Conservation (phyloP, 1,284 basidiomycete genomes). For the Stereum hirsutum region DNA sequence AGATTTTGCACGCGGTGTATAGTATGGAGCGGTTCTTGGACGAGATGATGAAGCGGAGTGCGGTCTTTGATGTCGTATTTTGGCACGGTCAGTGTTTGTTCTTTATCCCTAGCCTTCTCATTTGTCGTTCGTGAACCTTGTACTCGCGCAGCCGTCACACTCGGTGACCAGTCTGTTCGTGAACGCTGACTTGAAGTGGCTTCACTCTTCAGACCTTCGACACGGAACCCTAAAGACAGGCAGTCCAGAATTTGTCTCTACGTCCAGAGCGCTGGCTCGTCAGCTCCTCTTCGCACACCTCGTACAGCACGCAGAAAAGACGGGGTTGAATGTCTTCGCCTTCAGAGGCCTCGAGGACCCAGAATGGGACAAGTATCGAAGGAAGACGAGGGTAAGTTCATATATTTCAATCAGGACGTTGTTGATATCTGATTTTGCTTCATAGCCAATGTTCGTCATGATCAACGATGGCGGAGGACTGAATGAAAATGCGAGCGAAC, state of each 20-base stretch:
- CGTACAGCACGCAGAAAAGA: conserved; percentile 32
- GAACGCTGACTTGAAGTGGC: no score
- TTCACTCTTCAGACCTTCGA: conserved; percentile 32
- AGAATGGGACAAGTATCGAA: conserved; percentile 37
- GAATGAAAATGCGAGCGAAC: conserved; percentile 8
- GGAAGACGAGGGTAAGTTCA: conserved; percentile 27
- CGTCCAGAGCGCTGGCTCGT: conserved; percentile 44
- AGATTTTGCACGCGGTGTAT: conserved; percentile 51
- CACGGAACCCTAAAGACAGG: conserved; percentile 33
- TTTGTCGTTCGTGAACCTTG: conserved; percentile 1
- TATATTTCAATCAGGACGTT: not conserved
- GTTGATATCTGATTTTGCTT: conserved; percentile 3
- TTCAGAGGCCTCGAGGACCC: conserved; percentile 38
- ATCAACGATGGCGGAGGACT: conserved; percentile 39
- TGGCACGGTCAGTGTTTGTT: conserved; percentile 35
- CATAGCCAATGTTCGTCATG: conserved; percentile 65
- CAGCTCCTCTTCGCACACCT: conserved; percentile 42
- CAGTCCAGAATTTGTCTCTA: conserved; percentile 21
- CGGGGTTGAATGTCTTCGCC: conserved; percentile 29
- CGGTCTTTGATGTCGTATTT: conserved; percentile 58
- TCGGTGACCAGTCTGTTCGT: no score
- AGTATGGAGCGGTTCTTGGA: conserved; percentile 40
- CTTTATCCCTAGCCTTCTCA: not conserved
- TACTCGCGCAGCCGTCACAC: no score
- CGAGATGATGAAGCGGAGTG: conserved; percentile 38